Conservation (phyloP, 371 early-diverging fungal genomes). For the Apophysomyces sp. region DNA sequence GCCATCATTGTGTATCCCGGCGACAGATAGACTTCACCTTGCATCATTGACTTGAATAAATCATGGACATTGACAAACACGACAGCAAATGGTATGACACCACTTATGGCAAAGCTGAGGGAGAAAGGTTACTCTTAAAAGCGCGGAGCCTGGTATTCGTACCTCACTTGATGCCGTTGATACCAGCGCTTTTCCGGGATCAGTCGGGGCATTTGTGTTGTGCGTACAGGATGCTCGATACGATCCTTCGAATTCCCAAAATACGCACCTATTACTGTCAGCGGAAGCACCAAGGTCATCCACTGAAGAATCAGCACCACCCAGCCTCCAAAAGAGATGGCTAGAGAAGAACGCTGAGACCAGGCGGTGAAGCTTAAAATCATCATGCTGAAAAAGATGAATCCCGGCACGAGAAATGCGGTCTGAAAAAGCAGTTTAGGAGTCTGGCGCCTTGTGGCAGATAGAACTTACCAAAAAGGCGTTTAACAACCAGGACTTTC, state of each 20-base stretch:
- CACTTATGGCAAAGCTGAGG: slow-evolving; percentile 28
- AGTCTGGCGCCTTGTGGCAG: not conserved
- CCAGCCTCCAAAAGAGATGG: slow-evolving; percentile 42
- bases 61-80: slow-evolving; percentile 46
- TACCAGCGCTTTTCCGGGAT: slow-evolving; percentile 45
- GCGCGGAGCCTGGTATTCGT: too few species aligned
- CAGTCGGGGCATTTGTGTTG: slow-evolving; percentile 42
- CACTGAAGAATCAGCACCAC: slow-evolving; percentile 23
- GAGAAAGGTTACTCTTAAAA: not conserved
- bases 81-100: slow-evolving; percentile 42
- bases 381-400: slow-evolving; percentile 18
- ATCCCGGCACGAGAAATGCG: slow-evolving; percentile 27
- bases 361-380: slow-evolving; percentile 27
- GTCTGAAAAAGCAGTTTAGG: slow-evolving; percentile 28
- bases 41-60: slow-evolving; percentile 24
- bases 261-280: slow-evolving; percentile 36
- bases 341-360: slow-evolving; percentile 40
- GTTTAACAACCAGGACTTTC: slow-evolving; percentile 46
- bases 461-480: slow-evolving; percentile 30
- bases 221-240: slow-evolving; percentile 42
- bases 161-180: slow-evolving; percentile 31
- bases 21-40: slow-evolving; percentile 30
- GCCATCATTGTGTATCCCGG: slow-evolving; percentile 12
- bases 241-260: slow-evolving; percentile 34
- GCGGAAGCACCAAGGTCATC: slow-evolving; percentile 27